Evolutionary conservation across 106 monocot genomes (phyloP).

Genomic region (Ottelia alismoides): DNA sequence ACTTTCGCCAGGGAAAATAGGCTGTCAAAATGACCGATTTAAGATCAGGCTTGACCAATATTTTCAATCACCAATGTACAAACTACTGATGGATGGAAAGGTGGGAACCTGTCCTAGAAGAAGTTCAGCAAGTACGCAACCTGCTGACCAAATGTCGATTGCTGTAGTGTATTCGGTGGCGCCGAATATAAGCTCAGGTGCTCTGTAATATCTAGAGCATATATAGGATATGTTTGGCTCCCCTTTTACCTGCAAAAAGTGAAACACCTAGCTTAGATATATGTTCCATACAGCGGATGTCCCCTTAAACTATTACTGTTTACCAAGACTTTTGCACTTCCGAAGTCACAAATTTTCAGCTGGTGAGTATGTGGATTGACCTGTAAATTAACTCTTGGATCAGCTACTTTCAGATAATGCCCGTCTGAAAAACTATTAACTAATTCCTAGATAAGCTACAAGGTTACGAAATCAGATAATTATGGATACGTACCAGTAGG

Average conservation of each 20-base stretch:
- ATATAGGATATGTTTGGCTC: conserved; percentile 26
- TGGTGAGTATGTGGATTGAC: conserved; percentile 20
- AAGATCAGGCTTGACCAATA: neutral
- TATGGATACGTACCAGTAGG: conserved; percentile 7
- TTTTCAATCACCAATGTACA: neutral
- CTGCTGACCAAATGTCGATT: conserved; percentile 23
- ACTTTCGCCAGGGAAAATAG: conserved; percentile 25
- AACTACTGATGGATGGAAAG: neutral
- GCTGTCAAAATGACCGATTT: conserved; percentile 4
- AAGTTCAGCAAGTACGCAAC: conserved; percentile 14
- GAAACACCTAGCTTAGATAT: neutral
- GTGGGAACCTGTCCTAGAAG: conserved; percentile 8
- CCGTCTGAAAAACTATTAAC: neutral
- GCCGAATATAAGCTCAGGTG: conserved; percentile 22
- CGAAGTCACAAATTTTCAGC: conserved; percentile 17
- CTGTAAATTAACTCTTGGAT: conserved; percentile 3
- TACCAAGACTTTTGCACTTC: conserved; percentile 27
- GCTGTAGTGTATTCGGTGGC: conserved; percentile 21
- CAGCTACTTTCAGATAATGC: neutral
- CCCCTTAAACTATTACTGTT: neutral
- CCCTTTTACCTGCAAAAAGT: conserved; percentile 8
- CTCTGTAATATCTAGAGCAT: conserved; percentile 20
- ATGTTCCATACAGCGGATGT: neutral
- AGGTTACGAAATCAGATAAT: neutral
- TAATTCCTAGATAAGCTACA: neutral